These are phyloP conservation scores for Aspergillaceae sp. DNA, from an alignment of 2,329 filamentous ascomycete species.

Conservation along the genomic window DNA sequence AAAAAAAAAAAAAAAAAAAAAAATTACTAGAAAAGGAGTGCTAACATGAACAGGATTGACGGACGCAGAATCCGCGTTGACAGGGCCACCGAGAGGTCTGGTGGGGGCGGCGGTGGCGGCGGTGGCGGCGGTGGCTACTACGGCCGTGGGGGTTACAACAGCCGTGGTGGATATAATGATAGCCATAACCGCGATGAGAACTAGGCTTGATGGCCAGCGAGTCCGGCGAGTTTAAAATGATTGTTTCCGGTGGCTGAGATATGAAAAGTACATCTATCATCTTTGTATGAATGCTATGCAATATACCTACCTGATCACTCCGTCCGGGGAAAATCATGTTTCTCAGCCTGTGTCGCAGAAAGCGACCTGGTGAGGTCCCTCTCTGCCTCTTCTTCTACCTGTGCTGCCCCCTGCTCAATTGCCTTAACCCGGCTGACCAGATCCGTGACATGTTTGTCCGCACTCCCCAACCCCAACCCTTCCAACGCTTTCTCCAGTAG, in stretches of 20 bases:
- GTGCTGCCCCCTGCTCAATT: slow-evolving; percentile 42
- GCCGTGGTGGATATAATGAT: slow-evolving; percentile 27
- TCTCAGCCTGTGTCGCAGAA: slow-evolving; percentile 7
- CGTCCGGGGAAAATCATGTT: slow-evolving; percentile 8
- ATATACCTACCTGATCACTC: slow-evolving; percentile 6
- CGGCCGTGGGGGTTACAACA: slow-evolving; percentile 40
- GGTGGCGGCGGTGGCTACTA: slow-evolving; percentile 44
- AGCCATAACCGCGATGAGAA: slow-evolving; percentile 6
- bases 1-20: not conserved
- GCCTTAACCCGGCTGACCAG: slow-evolving; percentile 63
- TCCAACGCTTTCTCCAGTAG: slow-evolving; percentile 67
- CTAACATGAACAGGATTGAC: slow-evolving; percentile 60
- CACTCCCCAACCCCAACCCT: slow-evolving; percentile 64
- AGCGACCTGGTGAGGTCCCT: slow-evolving; percentile 20
- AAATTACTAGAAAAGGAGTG: not conserved
- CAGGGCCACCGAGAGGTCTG: slow-evolving; percentile 76
- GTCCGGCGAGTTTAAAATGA: slow-evolving; percentile 5
- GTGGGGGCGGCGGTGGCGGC: slow-evolving; percentile 47
- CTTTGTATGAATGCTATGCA: not conserved
- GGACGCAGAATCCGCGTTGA: slow-evolving; percentile 91
- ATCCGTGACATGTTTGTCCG: slow-evolving; percentile 77
- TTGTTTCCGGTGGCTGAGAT: not conserved
- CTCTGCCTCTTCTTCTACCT: slow-evolving; percentile 23
- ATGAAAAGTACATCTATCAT: not conserved
- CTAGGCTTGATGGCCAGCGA: no score